Percentiles rank a stretch among this genome's conserved stretches.
Evolutionary conservation across 2,329 filamentous ascomycete species (phyloP).

Genomic region (Acrocalymma vagum): DNA sequence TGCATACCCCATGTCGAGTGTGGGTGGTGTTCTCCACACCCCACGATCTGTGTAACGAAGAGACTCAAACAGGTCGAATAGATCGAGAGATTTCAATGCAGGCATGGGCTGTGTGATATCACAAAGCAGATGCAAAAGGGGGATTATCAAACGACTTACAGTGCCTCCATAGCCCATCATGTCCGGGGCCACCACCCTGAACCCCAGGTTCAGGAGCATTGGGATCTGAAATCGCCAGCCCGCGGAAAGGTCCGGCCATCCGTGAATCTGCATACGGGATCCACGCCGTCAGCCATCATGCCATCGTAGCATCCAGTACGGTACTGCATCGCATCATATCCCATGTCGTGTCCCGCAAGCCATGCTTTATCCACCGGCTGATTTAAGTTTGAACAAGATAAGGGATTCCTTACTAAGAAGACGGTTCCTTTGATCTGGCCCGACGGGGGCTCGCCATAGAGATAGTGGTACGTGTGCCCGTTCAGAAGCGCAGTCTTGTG

Average conservation of each 20-base stretch:
- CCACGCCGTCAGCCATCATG: slow-evolving; percentile 9
- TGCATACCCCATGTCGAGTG: slow-evolving; percentile 10
- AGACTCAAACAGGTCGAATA: background rate
- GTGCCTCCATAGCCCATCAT: slow-evolving; percentile 87
- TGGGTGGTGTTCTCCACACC: slow-evolving; percentile 14
- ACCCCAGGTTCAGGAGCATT: slow-evolving; percentile 72
- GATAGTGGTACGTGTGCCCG: slow-evolving; percentile 74
- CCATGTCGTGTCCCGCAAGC: background rate
- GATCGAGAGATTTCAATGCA: no score
- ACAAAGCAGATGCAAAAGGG: slow-evolving; percentile 9
- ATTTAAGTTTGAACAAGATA: slow-evolving; percentile 14
- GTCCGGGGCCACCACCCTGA: slow-evolving; percentile 84
- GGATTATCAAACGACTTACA: slow-evolving; percentile 50
- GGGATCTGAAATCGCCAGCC: slow-evolving; percentile 94
- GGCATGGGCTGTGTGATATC: slow-evolving; percentile 20
- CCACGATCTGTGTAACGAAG: slow-evolving; percentile 11
- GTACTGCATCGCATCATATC: background rate
- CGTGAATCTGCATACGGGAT: slow-evolving; percentile 65
- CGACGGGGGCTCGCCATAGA: slow-evolving; percentile 58
- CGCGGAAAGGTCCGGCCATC: slow-evolving; percentile 83
- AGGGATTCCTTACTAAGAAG: slow-evolving; percentile 56
- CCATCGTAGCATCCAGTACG: background rate
- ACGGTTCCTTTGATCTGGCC: slow-evolving; percentile 60
- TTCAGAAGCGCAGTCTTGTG: slow-evolving; percentile 70
- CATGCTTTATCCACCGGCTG: slow-evolving; percentile 24